phyloP scores from a whole-genome alignment of 257 asterid species.

The Paraleonurus japonicus region DNA sequence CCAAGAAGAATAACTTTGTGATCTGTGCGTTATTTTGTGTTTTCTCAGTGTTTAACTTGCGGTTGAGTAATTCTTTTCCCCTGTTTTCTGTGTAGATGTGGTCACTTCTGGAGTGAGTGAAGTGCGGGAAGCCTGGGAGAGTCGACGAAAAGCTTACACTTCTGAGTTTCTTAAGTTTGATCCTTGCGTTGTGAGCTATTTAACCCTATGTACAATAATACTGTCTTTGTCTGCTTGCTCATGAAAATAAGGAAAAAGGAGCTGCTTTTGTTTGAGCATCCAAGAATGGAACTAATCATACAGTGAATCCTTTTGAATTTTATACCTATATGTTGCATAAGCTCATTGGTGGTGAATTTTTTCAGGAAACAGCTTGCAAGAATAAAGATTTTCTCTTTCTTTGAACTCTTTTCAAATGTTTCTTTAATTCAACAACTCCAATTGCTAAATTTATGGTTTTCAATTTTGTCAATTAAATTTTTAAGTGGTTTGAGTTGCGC shows the following conservation, averaged over 20 bases:
- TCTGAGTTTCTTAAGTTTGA: constrained; percentile 83
- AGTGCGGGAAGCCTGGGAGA: constrained; percentile 90
- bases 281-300: constrained; percentile 4
- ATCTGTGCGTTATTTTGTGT: not conserved
- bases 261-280: not conserved
- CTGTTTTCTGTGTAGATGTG: constrained; percentile 49
- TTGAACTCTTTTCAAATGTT: constrained; percentile 2
- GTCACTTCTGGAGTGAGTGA: constrained; percentile 69
- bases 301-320: not conserved
- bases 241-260: not conserved
- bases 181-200: constrained; percentile 77
- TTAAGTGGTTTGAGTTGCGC: not conserved
- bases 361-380: not conserved
- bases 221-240: constrained; percentile 2
- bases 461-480: constrained; percentile 12
- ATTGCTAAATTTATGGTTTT: not conserved
- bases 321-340: not conserved
- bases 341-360: not conserved
- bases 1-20: not conserved
- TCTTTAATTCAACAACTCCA: not conserved
- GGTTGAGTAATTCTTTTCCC: constrained; percentile 2
- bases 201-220: constrained; percentile 13
- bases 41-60: not conserved
- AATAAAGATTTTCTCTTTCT: not conserved
- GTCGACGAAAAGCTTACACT: constrained; percentile 85